phyloP scores from a whole-genome alignment of 2,329 filamentous ascomycete genomes.

The Torrubiella hemipterigena region DNA sequence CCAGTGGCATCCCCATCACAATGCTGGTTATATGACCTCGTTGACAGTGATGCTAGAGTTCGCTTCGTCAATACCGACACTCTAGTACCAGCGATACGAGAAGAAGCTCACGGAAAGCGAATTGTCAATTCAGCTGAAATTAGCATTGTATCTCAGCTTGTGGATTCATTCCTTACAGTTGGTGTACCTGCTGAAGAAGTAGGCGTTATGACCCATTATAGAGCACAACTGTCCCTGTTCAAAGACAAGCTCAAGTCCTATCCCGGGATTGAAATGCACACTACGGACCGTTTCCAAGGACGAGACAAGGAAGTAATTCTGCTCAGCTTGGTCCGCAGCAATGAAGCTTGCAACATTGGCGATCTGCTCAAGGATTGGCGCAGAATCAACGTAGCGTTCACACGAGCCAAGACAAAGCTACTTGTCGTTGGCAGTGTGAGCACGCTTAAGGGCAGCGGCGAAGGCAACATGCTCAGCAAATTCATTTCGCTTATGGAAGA shows the following conservation, averaged over 20 bases:
- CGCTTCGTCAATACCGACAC: conserved; percentile 84
- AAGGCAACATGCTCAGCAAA: conserved; percentile 62
- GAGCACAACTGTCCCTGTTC: conserved; percentile 76
- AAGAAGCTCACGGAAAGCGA: conserved; percentile 68
- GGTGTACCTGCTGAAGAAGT: conserved; percentile 69
- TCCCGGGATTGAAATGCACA: conserved; percentile 78
- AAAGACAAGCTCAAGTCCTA: conserved; percentile 55
- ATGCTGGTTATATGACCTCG: conserved; percentile 69
- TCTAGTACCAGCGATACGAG: conserved; percentile 50
- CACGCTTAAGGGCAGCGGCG: conserved; percentile 64
- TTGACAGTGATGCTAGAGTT: conserved; percentile 61
- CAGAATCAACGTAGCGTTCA: conserved; percentile 91
- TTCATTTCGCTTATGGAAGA: conserved; percentile 70
- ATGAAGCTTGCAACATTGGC: conserved; percentile 71
- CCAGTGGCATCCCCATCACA: conserved; percentile 28
- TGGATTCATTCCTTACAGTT: conserved; percentile 62
- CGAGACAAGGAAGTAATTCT: conserved; percentile 91
- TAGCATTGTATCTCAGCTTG: conserved; percentile 64
- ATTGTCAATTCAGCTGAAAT: conserved; percentile 85
- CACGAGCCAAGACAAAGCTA: conserved; percentile 82
- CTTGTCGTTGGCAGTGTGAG: conserved; percentile 72
- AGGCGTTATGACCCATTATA: conserved; percentile 94
- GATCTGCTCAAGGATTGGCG: conserved; percentile 87
- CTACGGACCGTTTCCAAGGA: conserved; percentile 92
- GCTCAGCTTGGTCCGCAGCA: conserved; percentile 77